phyloP scores from a whole-genome alignment of 1,284 basidiomycete genomes.

The Cutaneotrichosporon cavernicola region DNA sequence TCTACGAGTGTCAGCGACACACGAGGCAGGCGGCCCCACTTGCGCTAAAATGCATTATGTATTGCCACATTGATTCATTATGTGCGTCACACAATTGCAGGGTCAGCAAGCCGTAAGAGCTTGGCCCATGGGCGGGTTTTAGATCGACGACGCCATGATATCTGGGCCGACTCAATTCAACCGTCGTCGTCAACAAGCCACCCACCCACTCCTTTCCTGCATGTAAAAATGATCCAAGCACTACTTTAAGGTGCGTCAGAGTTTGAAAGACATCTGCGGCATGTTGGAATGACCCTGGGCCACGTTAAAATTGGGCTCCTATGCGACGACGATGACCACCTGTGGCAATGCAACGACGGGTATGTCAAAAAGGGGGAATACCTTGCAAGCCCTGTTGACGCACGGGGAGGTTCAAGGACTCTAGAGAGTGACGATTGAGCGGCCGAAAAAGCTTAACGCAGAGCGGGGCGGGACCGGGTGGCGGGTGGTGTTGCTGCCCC shows the following conservation, averaged over 20 bases:
- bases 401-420: not conserved
- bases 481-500: not conserved
- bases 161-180: not conserved
- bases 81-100: not conserved
- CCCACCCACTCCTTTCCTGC: too few relatives aligned
- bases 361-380: not conserved
- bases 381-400: not conserved
- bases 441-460: not conserved
- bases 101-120: too few relatives aligned
- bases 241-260: not conserved
- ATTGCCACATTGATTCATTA: not conserved
- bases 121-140: too few relatives aligned
- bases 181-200: not conserved
- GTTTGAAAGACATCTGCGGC: not conserved
- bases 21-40: not conserved
- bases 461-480: not conserved
- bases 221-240: too few relatives aligned
- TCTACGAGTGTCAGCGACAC: not conserved
- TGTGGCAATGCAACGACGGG: not conserved
- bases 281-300: not conserved
- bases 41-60: not conserved
- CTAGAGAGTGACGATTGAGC: not conserved
- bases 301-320: not conserved
- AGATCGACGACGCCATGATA: too few relatives aligned
- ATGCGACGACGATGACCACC: too few relatives aligned